Conservation (phyloP, 768 basidiomycete genomes). For the Trametes villosa region DNA sequence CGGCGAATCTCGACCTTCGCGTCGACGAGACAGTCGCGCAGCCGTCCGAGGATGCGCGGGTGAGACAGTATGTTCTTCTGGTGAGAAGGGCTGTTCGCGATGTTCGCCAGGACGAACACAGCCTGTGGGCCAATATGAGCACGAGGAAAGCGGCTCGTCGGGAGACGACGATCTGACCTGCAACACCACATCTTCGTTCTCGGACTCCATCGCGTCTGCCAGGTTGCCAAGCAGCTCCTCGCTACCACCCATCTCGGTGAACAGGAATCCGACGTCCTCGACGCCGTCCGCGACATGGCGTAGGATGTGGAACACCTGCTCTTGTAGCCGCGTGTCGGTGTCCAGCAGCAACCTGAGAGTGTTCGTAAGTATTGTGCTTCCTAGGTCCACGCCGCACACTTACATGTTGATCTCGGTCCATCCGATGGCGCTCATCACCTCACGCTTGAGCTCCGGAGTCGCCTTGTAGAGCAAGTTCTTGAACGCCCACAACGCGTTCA, state of each 20-base stretch:
- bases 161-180: constrained; percentile 44
- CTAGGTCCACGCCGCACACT: constrained; percentile 25
- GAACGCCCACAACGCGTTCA: constrained; percentile 84
- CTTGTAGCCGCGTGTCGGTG: constrained; percentile 57
- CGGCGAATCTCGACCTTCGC: constrained; percentile 59
- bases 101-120: constrained; percentile 65
- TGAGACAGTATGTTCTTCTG: constrained; percentile 58
- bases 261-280: constrained; percentile 64
- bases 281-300: constrained; percentile 71
- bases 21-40: constrained; percentile 65
- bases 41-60: constrained; percentile 52
- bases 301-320: constrained; percentile 71
- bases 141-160: neutral
- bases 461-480: constrained; percentile 82
- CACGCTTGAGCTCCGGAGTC: constrained; percentile 58
- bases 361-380: neutral
- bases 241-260: constrained; percentile 52
- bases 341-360: constrained; percentile 56
- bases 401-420: constrained; percentile 67
- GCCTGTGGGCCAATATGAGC: constrained; percentile 42
- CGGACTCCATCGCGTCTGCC: constrained; percentile 51
- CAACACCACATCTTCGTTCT: constrained; percentile 56
- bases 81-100: constrained; percentile 59
- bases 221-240: constrained; percentile 51
- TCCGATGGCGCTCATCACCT: constrained; percentile 69